phyloP scores from a whole-genome alignment of 2,329 filamentous ascomycete genomes.

The Sphaerulina vaccinii region DNA sequence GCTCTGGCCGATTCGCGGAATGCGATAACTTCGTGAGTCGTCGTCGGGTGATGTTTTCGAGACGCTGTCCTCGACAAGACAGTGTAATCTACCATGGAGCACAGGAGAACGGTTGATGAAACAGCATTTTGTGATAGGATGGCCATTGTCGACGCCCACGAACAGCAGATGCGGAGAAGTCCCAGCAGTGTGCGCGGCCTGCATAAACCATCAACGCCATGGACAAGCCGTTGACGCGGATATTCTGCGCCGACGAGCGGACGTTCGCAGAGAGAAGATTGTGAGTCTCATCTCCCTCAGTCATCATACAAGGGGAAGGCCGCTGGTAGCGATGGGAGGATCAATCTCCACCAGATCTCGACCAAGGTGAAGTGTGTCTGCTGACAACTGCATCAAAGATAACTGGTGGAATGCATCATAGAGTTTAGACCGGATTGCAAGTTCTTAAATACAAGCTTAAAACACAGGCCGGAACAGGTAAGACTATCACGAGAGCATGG shows the following conservation, averaged over 20 bases:
- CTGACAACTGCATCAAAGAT: background rate
- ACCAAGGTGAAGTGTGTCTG: background rate
- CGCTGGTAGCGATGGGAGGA: background rate
- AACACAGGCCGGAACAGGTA: background rate
- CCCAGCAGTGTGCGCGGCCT: background rate
- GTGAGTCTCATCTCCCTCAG: background rate
- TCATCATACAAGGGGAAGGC: background rate
- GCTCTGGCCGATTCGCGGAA: too few species aligned
- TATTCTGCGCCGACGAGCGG: conserved; percentile 6
- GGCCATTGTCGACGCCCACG: too few species aligned
- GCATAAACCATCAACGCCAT: background rate
- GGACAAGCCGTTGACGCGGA: conserved; percentile 12
- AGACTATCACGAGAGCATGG: background rate
- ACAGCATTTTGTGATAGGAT: too few species aligned
- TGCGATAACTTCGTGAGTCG: too few species aligned
- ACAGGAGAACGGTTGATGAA: too few species aligned
- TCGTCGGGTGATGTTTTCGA: too few species aligned
- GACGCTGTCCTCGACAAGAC: too few species aligned
- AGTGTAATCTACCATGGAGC: too few species aligned
- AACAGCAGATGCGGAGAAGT: too few species aligned
- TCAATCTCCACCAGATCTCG: conserved; percentile 8
- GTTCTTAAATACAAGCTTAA: conserved; percentile 15
- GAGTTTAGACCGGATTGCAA: conserved; percentile 2
- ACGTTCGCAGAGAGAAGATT: background rate
- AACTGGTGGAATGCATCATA: conserved; percentile 1